Conservation (phyloP, 495 filamentous ascomycete species). For the Tetracladium setigerum region DNA sequence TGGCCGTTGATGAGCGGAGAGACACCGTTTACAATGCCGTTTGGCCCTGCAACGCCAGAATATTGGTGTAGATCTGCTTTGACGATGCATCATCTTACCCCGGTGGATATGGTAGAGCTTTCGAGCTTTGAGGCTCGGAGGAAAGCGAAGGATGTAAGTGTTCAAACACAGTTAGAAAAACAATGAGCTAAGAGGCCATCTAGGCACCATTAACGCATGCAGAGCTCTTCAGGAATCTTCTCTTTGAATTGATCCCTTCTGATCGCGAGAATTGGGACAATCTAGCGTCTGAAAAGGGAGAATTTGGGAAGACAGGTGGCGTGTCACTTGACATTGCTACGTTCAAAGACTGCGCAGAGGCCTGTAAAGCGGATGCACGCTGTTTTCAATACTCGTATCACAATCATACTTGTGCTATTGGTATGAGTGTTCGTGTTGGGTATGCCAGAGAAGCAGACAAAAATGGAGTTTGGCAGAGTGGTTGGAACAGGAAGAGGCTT, state of each 20-base stretch:
- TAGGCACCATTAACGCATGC: background rate
- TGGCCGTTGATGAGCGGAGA: slow-evolving; percentile 51
- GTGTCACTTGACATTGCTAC: background rate
- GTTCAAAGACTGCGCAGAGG: slow-evolving; percentile 1
- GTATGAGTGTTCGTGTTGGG: slow-evolving; percentile 3
- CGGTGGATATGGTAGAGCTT: slow-evolving; percentile 31
- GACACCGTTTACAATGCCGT: slow-evolving; percentile 32
- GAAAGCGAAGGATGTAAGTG: background rate
- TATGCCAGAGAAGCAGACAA: background rate
- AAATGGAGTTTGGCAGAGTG: slow-evolving; percentile 3
- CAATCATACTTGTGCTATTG: background rate
- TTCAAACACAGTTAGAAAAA: background rate
- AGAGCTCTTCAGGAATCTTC: background rate
- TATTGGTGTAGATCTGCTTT: slow-evolving; percentile 50
- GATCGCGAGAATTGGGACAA: slow-evolving; percentile 38
- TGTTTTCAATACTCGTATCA: slow-evolving; percentile 7
- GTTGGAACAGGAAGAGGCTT: slow-evolving; percentile 4
- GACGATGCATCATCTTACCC: slow-evolving; percentile 44
- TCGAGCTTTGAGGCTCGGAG: slow-evolving; percentile 30
- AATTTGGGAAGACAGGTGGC: slow-evolving; percentile 7
- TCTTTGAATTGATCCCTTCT: slow-evolving; percentile 13
- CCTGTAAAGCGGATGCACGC: background rate
- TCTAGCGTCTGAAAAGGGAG: slow-evolving; percentile 20
- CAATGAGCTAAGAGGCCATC: background rate
- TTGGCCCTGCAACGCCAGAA: slow-evolving; percentile 31